Percentiles rank a stretch among this genome's conserved stretches.
Evolutionary conservation across 2,329 filamentous ascomycete species (phyloP).

Genomic region (Sclerotiophoma versabilis): DNA sequence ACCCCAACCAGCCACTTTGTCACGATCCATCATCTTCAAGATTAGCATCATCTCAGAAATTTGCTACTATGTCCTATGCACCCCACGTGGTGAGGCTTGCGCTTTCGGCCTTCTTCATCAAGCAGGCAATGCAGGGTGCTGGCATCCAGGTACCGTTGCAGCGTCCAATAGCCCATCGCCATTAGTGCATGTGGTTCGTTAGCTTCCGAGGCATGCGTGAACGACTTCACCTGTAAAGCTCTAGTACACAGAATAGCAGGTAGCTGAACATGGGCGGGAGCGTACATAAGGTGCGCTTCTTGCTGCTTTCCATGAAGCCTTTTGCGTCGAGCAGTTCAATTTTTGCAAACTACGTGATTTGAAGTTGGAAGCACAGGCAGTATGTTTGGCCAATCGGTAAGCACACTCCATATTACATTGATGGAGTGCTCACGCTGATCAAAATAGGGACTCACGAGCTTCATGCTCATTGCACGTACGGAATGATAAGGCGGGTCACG

Average conservation of each 20-base stretch:
- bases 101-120: not conserved
- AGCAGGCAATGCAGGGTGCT: not conserved
- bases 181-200: conserved; percentile 22
- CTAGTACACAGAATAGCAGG: conserved; percentile 12
- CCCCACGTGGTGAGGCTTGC: conserved; percentile 12
- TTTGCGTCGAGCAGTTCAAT: not conserved
- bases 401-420: not conserved
- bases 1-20: not conserved
- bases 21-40: not conserved
- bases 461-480: conserved; percentile 32
- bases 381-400: conserved; percentile 27
- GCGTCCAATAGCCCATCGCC: conserved; percentile 18
- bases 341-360: not conserved
- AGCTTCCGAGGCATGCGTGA: conserved; percentile 14
- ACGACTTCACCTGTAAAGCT: conserved; percentile 11
- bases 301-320: conserved; percentile 13
- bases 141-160: not conserved
- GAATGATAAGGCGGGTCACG: not conserved
- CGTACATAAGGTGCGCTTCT: conserved; percentile 19
- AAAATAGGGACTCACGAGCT: conserved; percentile 22
- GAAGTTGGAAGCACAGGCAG: not conserved
- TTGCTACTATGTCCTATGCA: not conserved
- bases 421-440: conserved; percentile 1
- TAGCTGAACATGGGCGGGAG: conserved; percentile 9
- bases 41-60: not conserved